Evolutionary conservation across 2,329 filamentous ascomycete species (phyloP), one percentile per base, ranked within the genome.

Genomic region (Helminthosporium solani): DNA sequence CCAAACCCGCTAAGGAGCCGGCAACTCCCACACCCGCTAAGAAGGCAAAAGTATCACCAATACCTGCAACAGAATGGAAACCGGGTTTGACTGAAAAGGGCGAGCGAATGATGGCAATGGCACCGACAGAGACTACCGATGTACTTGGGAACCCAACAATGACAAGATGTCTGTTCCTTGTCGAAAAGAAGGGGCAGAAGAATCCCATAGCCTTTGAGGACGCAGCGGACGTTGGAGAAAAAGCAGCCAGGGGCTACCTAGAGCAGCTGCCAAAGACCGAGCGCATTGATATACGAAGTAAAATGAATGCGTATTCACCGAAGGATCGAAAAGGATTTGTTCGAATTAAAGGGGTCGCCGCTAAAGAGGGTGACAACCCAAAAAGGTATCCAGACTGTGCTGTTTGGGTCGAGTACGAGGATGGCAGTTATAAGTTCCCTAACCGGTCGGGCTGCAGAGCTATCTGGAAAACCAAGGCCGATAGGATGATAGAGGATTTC

Each of bases 71-170:
- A 6, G 21, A 45, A 40, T 45, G 30, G 42, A 45, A 28, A 45
- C 42, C 18, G 25, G 42, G 42, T 45, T 45, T 45, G 27, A 45
- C 42, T 45, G 19, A 45, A 45, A 45, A 45, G 42, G 36, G 42
- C 27, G 42, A 45, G 42, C 21, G 42, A 45, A 45, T 45, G 7
- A 33, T 45, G 34, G 42, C 19, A 45, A 45, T 45, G 27, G 42
- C 30, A 40, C 42, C 25, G 25, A 45, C 21, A 40, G 42, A 45
- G 36, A 45, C 42, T 33, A 40, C 35, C 18, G 25, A 45, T 40
- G 21, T 45, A 45, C 42, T 45, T 45, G 21, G 42, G 18, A 45
- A 45, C 36, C 42, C 27, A 40, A 40, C 20, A 33, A 45, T 45
- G 19, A 45, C 27, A 40, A 39, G 42, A 45, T 45, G 19, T 35